phyloP scores from a whole-genome alignment of 805 yeast species.

The Barnettozyma wickerhamii region DNA sequence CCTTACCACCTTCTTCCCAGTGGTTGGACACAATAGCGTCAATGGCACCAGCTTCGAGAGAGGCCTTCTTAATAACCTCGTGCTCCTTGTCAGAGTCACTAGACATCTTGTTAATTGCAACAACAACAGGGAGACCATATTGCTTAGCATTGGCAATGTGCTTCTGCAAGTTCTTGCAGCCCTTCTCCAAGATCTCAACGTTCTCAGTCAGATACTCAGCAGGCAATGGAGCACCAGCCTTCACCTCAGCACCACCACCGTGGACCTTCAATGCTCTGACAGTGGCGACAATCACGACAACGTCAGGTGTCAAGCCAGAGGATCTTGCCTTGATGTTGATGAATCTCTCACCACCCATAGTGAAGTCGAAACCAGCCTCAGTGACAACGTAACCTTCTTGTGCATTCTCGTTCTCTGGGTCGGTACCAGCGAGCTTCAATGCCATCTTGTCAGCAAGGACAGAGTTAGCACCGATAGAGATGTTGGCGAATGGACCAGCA shows the following conservation, averaged over 20 bases:
- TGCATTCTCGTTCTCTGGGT: conserved; percentile 33
- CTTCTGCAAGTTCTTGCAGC: conserved; percentile 85
- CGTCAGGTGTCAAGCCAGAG: conserved; percentile 83
- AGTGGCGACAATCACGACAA: conserved; percentile 91
- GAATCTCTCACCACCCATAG: conserved; percentile 99
- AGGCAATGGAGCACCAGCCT: conserved; percentile 88
- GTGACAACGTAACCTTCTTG: conserved; percentile 87
- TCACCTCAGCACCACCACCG: conserved; percentile 96
- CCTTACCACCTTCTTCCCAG: conserved; percentile 94
- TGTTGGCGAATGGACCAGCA: conserved; percentile 98
- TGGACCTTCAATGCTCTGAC: conserved; percentile 95
- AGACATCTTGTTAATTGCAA: conserved; percentile 86
- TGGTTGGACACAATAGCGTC: conserved; percentile 90
- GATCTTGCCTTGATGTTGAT: conserved; percentile 93
- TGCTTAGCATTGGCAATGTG: conserved; percentile 82
- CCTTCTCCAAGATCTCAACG: conserved; percentile 68
- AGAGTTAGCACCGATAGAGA: conserved; percentile 94
- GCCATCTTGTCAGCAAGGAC: conserved; percentile 93
- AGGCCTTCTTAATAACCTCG: conserved; percentile 71
- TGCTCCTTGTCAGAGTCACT: conserved; percentile 81
- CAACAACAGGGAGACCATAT: conserved; percentile 90
- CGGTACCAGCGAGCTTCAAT: conserved; percentile 76
- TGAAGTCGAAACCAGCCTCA: conserved; percentile 98
- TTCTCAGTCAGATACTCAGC: conserved; percentile 77
- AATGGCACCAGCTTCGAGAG: conserved; percentile 86